phyloP scores from a whole-genome alignment of 345 rosid genomes.

The Erysimum cheiranthoides region DNA sequence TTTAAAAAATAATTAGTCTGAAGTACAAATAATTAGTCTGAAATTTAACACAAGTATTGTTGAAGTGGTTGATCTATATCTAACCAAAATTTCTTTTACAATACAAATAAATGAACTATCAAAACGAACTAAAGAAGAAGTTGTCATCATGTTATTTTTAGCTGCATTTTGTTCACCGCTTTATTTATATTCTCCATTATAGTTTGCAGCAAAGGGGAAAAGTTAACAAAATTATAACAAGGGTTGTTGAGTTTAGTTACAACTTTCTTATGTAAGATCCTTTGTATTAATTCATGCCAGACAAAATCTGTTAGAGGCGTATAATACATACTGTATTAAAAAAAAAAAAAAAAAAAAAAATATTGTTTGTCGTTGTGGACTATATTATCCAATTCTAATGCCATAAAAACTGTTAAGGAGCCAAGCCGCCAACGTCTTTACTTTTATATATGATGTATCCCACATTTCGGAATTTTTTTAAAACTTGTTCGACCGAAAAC shows the following conservation, averaged over 20 bases:
- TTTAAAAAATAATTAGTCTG: background rate
- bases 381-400: background rate
- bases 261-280: constrained; percentile 14
- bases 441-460: background rate
- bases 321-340: background rate
- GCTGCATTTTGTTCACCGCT: constrained; percentile 24
- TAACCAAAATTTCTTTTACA: background rate
- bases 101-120: background rate
- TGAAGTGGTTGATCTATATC: constrained; percentile 41
- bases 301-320: constrained; percentile 6
- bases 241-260: constrained; percentile 41
- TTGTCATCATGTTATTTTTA: constrained; percentile 24
- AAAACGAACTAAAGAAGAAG: constrained; percentile 19
- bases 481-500: background rate
- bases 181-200: constrained; percentile 11
- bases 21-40: background rate
- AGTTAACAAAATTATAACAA: constrained; percentile 8
- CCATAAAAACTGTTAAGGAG: background rate
- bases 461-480: background rate
- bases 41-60: constrained; percentile 18
- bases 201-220: constrained; percentile 9
- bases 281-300: constrained; percentile 2
- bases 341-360: too few species aligned
- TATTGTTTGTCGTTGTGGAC: background rate
- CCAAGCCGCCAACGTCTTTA: background rate